phyloP scores from a whole-genome alignment of 1,139 yeast genomes.

The Taiozyma sp. region DNA sequence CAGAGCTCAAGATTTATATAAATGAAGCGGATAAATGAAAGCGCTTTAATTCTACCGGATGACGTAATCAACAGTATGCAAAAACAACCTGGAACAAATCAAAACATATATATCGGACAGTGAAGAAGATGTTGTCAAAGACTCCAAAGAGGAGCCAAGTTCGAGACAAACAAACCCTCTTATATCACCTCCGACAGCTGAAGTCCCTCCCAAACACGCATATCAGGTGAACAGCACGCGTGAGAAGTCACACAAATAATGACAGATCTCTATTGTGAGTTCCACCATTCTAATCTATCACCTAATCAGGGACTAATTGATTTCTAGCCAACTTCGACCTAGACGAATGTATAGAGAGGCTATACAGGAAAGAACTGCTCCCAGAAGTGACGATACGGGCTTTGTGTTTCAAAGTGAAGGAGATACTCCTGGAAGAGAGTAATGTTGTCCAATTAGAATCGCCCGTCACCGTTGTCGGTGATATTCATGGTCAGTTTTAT shows the following conservation, averaged over 20 bases:
- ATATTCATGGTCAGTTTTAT: constrained; percentile 96
- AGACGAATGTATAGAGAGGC: constrained; percentile 61
- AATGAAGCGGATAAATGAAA: too few species aligned
- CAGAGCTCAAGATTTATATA: too few species aligned
- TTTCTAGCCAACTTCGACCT: constrained; percentile 34
- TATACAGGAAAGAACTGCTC: constrained; percentile 59
- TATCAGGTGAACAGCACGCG: not conserved
- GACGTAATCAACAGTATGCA: not conserved
- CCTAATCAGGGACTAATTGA: not conserved
- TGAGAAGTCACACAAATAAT: not conserved
- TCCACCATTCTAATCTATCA: not conserved
- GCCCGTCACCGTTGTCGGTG: constrained; percentile 98
- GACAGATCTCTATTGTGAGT: not conserved
- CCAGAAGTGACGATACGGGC: constrained; percentile 66
- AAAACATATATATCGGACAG: not conserved
- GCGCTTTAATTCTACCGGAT: not conserved
- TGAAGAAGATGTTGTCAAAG: not conserved
- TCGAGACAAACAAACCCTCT: not conserved
- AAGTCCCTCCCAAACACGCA: not conserved
- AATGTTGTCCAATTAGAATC: constrained; percentile 81
- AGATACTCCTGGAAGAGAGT: constrained; percentile 69
- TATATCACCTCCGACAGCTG: not conserved
- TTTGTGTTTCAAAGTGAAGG: constrained; percentile 66
- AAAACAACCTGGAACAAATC: not conserved
- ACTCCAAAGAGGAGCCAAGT: not conserved